Conservation (phyloP, 768 basidiomycete species). For the Lactarius hatsudake region DNA sequence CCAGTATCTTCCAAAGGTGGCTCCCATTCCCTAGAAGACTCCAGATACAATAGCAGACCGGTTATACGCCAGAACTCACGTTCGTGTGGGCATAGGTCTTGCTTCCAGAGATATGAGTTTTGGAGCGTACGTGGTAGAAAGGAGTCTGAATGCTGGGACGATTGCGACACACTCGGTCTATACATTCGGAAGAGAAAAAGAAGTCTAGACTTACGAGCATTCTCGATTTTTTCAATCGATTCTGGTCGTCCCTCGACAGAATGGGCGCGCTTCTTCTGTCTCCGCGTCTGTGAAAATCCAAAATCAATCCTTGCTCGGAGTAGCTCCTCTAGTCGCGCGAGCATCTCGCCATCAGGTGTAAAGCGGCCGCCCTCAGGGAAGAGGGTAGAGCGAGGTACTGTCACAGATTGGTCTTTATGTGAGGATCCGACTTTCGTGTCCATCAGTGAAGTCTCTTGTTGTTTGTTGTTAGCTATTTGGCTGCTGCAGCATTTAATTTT, state of each 20-base stretch:
- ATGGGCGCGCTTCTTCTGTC: constrained; percentile 10
- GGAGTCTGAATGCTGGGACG: constrained; percentile 23
- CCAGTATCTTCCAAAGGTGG: constrained; percentile 35
- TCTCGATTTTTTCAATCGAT: not conserved
- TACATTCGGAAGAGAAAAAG: not conserved
- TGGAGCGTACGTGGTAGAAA: constrained; percentile 12
- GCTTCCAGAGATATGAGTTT: constrained; percentile 20
- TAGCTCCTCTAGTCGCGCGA: constrained; percentile 16
- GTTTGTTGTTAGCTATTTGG: constrained; percentile 9
- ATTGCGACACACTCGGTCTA: not conserved
- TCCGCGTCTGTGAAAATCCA: constrained; percentile 6
- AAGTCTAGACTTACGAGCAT: not conserved
- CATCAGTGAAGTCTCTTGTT: constrained; percentile 13
- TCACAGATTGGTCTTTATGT: constrained; percentile 1
- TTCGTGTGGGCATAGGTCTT: constrained; percentile 18
- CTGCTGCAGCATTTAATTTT: not conserved
- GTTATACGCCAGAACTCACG: constrained; percentile 3
- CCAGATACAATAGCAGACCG: not conserved
- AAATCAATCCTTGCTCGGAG: constrained; percentile 8
- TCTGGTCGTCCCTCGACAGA: not conserved
- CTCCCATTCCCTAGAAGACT: constrained; percentile 29
- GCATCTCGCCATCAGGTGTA: not conserved
- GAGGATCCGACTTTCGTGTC: constrained; percentile 16
- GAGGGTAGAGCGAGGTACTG: constrained; percentile 14
- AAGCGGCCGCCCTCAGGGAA: not conserved